Base-by-base conservation (phyloP, 441 rosid genomes). In the Flueggea neowawraea region DNA sequence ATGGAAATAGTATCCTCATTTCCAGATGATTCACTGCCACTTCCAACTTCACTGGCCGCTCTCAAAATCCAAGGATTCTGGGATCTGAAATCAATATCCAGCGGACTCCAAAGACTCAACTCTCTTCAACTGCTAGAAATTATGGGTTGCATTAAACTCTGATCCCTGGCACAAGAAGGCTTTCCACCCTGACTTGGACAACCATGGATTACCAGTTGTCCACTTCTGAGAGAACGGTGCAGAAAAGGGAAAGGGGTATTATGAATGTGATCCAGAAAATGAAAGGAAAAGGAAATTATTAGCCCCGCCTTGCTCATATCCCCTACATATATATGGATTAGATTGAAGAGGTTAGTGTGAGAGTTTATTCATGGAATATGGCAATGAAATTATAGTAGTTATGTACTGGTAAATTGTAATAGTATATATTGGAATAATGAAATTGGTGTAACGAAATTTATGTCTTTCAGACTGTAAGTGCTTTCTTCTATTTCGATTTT, bases 211-310 rank as follows among this genome's bases (percentile, higher is more conserved):
- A 0, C 0, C 0, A 2, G 2, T 0, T 64, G 68, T 47, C 68
- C 65, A 47, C 43, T 4, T 14, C 31, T 74, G 16, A 36, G 12
- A 22, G 9, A 58, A 32, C 0, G 28, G 3, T 74, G 64, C 73
- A 0, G 10, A 16, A 58, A 43, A 48, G 10, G 39, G 28, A 59
- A 64, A 17, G 36, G 73, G 67, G 14, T 69, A 7, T 61, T 16
- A 64, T 68, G 49, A 49, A 50, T 6, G 16, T 55, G 10, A 64
- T 60, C 32, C 73, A 22, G 28, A 22, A 22, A 22, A 22, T 22
- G 1, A 22, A 22, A 22, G 28, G 1, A 22, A 22, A 22, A 22
- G 28, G 28, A 22, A 22, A 22, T 22, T 22, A 22, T 22, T 22
- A 2, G 28, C 28, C 28, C 28, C 28, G 2, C 28, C 28, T 22